These are phyloP conservation scores for Schwanniomyces polymorphus DNA, from an alignment of 805 yeast species.

Conservation along the genomic window DNA sequence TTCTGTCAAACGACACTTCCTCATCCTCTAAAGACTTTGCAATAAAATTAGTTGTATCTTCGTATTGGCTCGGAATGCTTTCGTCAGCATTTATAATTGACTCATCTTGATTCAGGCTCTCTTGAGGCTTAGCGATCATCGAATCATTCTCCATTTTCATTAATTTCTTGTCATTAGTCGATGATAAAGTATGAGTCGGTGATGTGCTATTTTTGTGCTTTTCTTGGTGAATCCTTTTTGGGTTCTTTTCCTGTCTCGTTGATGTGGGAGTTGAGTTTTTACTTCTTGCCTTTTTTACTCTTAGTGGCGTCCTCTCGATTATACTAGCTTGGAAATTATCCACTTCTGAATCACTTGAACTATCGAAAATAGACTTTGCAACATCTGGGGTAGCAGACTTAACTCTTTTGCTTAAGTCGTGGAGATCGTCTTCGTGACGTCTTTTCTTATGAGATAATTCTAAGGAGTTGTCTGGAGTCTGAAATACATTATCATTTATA, in stretches of 20 bases:
- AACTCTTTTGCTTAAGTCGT: background rate
- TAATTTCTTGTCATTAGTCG: background rate
- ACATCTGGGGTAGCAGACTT: background rate
- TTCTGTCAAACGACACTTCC: constrained; percentile 21
- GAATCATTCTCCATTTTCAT: background rate
- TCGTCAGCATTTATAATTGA: background rate
- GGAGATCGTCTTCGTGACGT: constrained; percentile 7
- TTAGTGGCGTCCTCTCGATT: background rate
- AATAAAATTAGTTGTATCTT: background rate
- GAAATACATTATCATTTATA: constrained; percentile 35
- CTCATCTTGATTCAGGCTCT: background rate
- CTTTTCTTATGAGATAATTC: constrained; percentile 1
- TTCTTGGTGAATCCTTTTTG: background rate
- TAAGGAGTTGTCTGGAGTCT: constrained; percentile 19
- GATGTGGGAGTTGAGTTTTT: background rate
- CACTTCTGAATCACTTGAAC: constrained; percentile 2
- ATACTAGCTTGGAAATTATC: background rate
- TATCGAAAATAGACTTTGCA: constrained; percentile 5
- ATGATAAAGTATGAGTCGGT: background rate
- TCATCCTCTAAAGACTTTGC: constrained; percentile 21
- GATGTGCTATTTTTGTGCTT: background rate
- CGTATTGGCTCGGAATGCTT: background rate
- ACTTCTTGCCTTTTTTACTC: background rate
- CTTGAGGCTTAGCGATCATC: background rate
- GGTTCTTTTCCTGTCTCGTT: background rate